A percentile compares a stretch with the other conserved stretches of the same genome.
Evolutionary conservation across 148 eudicot species (phyloP).

Genomic region (Persicaria maculosa): DNA sequence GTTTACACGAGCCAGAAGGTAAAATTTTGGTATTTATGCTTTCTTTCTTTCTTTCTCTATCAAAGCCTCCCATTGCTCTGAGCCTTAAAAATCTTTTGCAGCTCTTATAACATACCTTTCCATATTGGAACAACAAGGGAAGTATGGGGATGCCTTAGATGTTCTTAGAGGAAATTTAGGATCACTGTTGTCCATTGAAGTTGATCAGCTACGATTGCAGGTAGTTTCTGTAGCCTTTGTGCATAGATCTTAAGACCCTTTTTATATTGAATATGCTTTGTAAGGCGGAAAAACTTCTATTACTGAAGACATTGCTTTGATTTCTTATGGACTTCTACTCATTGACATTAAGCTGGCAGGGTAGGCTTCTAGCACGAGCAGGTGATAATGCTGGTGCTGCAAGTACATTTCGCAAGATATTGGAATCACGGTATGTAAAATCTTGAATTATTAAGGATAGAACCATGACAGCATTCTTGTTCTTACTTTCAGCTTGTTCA

Average conservation of each 20-base stretch:
- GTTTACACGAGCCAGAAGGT: slow-evolving; percentile 99
- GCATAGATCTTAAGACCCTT: neutral
- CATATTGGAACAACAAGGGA: slow-evolving; percentile 79
- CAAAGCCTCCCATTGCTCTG: slow-evolving; percentile 3
- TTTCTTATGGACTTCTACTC: slow-evolving; percentile 44
- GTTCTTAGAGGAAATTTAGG: slow-evolving; percentile 81
- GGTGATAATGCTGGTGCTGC: slow-evolving; percentile 82
- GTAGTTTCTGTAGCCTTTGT: slow-evolving; percentile 35
- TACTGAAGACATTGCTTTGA: neutral
- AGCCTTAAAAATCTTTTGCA: slow-evolving; percentile 33
- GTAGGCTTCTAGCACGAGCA: slow-evolving; percentile 94
- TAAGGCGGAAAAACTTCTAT: neutral
- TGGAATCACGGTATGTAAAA: slow-evolving; percentile 63
- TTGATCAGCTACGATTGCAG: slow-evolving; percentile 80
- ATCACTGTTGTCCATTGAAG: slow-evolving; percentile 66
- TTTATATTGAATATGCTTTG: neutral
- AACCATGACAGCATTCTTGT: neutral
- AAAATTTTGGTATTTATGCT: neutral
- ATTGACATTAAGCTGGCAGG: slow-evolving; percentile 95
- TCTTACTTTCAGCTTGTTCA: neutral
- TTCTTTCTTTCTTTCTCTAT: neutral
- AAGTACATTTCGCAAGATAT: slow-evolving; percentile 60
- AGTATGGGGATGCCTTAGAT: slow-evolving; percentile 75
- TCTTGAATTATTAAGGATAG: neutral
- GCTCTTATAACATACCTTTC: slow-evolving; percentile 89